Evolutionary conservation across 2,329 filamentous ascomycete genomes (phyloP).

Genomic region (Gyromitra esculenta): DNA sequence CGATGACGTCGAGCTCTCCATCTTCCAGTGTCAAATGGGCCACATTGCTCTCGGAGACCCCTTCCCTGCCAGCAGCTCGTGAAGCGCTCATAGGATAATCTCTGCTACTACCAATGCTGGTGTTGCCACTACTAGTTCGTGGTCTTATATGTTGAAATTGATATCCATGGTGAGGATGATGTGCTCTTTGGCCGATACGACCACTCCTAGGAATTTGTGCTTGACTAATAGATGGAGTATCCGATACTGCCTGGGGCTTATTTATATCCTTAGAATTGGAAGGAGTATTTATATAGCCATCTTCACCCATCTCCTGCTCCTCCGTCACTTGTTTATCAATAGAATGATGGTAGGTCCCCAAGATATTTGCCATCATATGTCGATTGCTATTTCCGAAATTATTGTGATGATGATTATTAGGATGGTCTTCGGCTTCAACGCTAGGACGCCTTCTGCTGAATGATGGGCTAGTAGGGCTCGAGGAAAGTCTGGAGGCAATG

Average conservation of each 20-base stretch:
- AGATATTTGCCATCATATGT: slow-evolving; percentile 29
- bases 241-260: slow-evolving; percentile 20
- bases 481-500: slow-evolving; percentile 53
- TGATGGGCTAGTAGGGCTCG: slow-evolving; percentile 35
- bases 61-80: slow-evolving; percentile 32
- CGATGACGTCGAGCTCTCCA: slow-evolving; percentile 25
- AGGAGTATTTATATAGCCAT: neutral
- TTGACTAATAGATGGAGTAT: slow-evolving; percentile 2
- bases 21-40: slow-evolving; percentile 54
- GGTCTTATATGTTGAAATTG: slow-evolving; percentile 35
- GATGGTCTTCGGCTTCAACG: slow-evolving; percentile 2
- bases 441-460: slow-evolving; percentile 19
- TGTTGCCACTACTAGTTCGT: slow-evolving; percentile 8
- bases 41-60: slow-evolving; percentile 42
- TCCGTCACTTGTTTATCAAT: slow-evolving; percentile 8
- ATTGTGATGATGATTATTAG: slow-evolving; percentile 10
- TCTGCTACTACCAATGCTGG: slow-evolving; percentile 15
- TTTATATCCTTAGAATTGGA: slow-evolving; percentile 4
- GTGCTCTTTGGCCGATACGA: slow-evolving; percentile 29
- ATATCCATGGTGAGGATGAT: slow-evolving; percentile 41
- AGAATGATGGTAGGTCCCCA: slow-evolving; percentile 17
- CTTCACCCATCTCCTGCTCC: slow-evolving; percentile 5
- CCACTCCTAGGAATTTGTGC: slow-evolving; percentile 23
- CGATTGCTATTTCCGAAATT: slow-evolving; percentile 1
- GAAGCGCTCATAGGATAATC: slow-evolving; percentile 10